These are phyloP conservation scores for Leptodermis oblonga DNA, from an alignment of 257 asterid genomes.

Conservation along the genomic window DNA sequence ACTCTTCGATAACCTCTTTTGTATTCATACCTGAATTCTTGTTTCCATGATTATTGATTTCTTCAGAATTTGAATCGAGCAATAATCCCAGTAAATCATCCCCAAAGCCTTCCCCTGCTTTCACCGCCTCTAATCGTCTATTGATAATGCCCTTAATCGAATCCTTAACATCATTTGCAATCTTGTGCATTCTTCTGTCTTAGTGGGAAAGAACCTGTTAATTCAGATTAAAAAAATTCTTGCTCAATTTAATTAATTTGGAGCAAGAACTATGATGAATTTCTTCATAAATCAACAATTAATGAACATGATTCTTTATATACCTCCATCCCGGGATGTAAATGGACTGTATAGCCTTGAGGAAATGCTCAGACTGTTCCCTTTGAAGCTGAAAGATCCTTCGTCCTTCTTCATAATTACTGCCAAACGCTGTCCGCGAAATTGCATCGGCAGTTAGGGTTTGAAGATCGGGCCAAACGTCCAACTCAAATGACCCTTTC, in stretches of 20 bases:
- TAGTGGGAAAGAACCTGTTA: constrained; percentile 32
- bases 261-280: too few species aligned
- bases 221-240: too few species aligned
- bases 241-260: too few species aligned
- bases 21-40: constrained; percentile 26
- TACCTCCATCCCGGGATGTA: constrained; percentile 26
- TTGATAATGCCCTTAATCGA: constrained; percentile 19
- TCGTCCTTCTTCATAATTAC: constrained; percentile 41
- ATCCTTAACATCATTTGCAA: constrained; percentile 21
- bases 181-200: constrained; percentile 31
- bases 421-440: constrained; percentile 56
- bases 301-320: background rate
- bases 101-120: constrained; percentile 9
- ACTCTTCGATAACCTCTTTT: constrained; percentile 39
- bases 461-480: constrained; percentile 49
- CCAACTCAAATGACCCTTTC: constrained; percentile 34
- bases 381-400: constrained; percentile 7
- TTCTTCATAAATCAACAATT: background rate
- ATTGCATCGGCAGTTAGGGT: constrained; percentile 32
- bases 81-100: constrained; percentile 34
- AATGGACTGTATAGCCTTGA: background rate
- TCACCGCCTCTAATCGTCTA: constrained; percentile 18
- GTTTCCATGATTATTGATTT: constrained; percentile 27
- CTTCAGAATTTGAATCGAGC: constrained; percentile 33
- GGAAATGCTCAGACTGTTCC: constrained; percentile 7